phyloP scores from a whole-genome alignment of 495 filamentous ascomycete species.

The Lentithecium fluviatile region DNA sequence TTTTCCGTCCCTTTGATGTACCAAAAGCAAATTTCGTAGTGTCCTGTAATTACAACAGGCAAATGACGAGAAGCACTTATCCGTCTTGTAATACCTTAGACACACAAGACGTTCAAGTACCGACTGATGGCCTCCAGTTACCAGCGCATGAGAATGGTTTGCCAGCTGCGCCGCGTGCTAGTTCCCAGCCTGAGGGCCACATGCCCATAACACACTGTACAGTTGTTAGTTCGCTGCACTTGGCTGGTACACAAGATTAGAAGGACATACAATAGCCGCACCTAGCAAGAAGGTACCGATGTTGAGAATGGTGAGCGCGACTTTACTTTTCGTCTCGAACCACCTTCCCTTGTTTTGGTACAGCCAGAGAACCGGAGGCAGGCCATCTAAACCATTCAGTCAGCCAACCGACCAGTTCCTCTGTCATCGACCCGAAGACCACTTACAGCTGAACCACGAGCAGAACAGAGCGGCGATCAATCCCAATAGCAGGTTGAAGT shows the following conservation, averaged over 20 bases:
- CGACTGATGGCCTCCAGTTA: slow-evolving; percentile 19
- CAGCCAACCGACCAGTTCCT: neutral
- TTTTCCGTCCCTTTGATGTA: no score
- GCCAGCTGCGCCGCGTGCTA: slow-evolving; percentile 18
- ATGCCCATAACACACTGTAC: slow-evolving; percentile 26
- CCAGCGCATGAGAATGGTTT: slow-evolving; percentile 26
- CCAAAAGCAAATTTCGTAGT: no score
- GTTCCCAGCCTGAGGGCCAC: slow-evolving; percentile 20
- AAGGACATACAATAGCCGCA: slow-evolving; percentile 26
- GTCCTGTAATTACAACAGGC: no score
- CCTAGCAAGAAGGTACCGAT: slow-evolving; percentile 16
- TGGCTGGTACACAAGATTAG: neutral
- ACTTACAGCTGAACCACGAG: slow-evolving; percentile 36
- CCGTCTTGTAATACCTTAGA: no score
- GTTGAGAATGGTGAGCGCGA: slow-evolving; percentile 13
- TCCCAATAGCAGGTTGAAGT: slow-evolving; percentile 38
- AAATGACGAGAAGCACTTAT: no score
- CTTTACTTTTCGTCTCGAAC: slow-evolving; percentile 9
- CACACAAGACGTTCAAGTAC: no score
- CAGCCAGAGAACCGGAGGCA: slow-evolving; percentile 26
- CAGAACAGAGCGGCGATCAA: slow-evolving; percentile 37
- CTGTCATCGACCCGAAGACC: neutral
- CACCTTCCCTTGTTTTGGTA: slow-evolving; percentile 21
- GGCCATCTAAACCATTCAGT: slow-evolving; percentile 3
- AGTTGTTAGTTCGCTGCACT: neutral